A percentile compares a stretch with the other conserved stretches of the same genome.
These are phyloP conservation scores for Rhynchospora pubera DNA, from an alignment of 176 grass and related monocot genomes.

Conservation along the genomic window DNA sequence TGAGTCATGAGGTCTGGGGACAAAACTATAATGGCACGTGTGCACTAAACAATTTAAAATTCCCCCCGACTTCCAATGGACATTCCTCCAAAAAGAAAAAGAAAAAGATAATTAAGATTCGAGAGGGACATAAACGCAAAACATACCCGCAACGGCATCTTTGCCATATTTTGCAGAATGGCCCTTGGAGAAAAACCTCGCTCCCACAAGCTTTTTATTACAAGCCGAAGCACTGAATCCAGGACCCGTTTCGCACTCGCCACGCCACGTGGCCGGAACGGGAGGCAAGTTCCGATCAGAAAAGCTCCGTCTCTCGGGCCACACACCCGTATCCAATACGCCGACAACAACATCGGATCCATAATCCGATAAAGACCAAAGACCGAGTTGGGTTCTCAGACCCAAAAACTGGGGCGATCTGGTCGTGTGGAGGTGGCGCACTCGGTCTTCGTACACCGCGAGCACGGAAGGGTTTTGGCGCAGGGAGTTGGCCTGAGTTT, in stretches of 20 bases:
- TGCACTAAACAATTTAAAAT: not conserved
- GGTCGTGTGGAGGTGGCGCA: conserved; percentile 67
- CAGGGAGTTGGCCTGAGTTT: conserved; percentile 42
- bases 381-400: conserved; percentile 71
- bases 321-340: conserved; percentile 82
- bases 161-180: conserved; percentile 48
- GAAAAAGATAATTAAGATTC: not conserved
- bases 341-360: conserved; percentile 83
- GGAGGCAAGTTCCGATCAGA: conserved; percentile 69
- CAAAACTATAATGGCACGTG: not conserved
- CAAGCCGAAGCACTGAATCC: conserved; percentile 49
- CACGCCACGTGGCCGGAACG: conserved; percentile 69
- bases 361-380: conserved; percentile 87
- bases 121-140: conserved; percentile 2
- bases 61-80: not conserved
- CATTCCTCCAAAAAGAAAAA: not conserved
- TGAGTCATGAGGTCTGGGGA: too few relatives aligned
- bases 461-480: conserved; percentile 60
- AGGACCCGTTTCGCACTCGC: conserved; percentile 55
- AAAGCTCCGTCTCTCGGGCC: conserved; percentile 84
- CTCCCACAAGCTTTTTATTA: conserved; percentile 83
- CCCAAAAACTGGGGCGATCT: conserved; percentile 90
- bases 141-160: conserved; percentile 12
- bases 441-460: conserved; percentile 73
- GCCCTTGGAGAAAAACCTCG: conserved; percentile 80